phyloP scores from a whole-genome alignment of 306 rosid species.

The Hippophae gyantsensis region DNA sequence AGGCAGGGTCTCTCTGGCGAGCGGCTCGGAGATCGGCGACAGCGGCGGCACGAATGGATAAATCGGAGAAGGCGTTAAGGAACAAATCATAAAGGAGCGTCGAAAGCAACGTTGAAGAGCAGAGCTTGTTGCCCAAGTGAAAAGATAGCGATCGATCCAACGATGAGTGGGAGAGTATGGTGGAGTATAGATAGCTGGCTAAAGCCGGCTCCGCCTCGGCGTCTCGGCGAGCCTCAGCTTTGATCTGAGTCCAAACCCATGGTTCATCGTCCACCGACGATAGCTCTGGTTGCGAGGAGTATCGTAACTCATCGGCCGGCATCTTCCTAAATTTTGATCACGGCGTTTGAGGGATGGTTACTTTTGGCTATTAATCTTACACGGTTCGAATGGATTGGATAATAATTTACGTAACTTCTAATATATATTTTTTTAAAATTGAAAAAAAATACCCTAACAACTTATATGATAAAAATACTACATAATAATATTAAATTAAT shows the following conservation, averaged over 20 bases:
- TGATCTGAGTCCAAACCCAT: slow-evolving; percentile 68
- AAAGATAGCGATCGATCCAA: slow-evolving; percentile 69
- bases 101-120: slow-evolving; percentile 88
- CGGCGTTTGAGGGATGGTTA: too few species aligned
- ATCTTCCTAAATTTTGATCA: slow-evolving; percentile 8
- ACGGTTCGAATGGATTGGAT: too few species aligned
- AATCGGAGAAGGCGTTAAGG: slow-evolving; percentile 63
- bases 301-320: slow-evolving; percentile 53
- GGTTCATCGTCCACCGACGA: slow-evolving; percentile 35
- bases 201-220: slow-evolving; percentile 90
- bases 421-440: too few species aligned
- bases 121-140: slow-evolving; percentile 84
- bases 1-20: slow-evolving; percentile 73
- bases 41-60: slow-evolving; percentile 51
- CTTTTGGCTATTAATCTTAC: too few species aligned
- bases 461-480: too few species aligned
- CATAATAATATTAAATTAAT: too few species aligned
- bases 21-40: slow-evolving; percentile 79
- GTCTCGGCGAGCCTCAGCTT: slow-evolving; percentile 80
- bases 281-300: slow-evolving; percentile 11
- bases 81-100: slow-evolving; percentile 85
- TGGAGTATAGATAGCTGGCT: slow-evolving; percentile 88
- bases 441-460: too few species aligned
- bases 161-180: slow-evolving; percentile 75
- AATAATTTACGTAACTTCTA: too few species aligned